phyloP scores from a whole-genome alignment of 2,329 filamentous ascomycete species.

The Pseudocercospora pini-densiflorae region DNA sequence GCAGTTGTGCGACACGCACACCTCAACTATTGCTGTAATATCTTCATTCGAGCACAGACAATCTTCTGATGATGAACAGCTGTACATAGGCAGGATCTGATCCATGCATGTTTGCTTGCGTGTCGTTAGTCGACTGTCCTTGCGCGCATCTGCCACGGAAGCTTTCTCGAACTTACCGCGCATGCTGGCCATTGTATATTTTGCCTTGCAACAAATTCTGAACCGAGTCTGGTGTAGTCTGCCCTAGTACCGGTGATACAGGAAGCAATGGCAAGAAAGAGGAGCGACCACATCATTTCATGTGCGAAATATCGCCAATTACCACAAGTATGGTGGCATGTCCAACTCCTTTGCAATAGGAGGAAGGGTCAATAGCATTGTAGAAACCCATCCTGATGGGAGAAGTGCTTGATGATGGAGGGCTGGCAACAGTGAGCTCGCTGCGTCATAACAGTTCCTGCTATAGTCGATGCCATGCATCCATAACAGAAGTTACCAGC shows the following conservation, averaged over 20 bases:
- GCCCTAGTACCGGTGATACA: not conserved
- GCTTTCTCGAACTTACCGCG: not conserved
- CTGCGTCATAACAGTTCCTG: not conserved
- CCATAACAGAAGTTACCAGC: slow-evolving; percentile 6
- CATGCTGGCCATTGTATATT: slow-evolving; percentile 5
- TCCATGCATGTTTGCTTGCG: slow-evolving; percentile 15
- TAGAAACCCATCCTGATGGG: not conserved
- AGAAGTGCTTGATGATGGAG: not conserved
- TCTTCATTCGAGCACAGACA: slow-evolving; percentile 7
- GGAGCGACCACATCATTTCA: not conserved
- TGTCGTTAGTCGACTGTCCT: not conserved
- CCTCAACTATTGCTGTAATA: slow-evolving; percentile 8
- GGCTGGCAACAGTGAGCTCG: not conserved
- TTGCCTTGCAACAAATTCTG: not conserved
- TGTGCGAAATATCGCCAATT: not conserved
- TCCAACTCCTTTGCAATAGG: not conserved
- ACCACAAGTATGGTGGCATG: not conserved
- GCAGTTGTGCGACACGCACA: slow-evolving; percentile 14
- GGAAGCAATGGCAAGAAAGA: not conserved
- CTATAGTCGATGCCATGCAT: slow-evolving; percentile 6
- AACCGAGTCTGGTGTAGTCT: not conserved
- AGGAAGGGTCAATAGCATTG: not conserved
- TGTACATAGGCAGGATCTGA: slow-evolving; percentile 7
- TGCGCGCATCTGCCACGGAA: not conserved
- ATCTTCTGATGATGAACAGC: slow-evolving; percentile 5